phyloP scores from a whole-genome alignment of 75 land plant genomes.

The Isoetes taiwanensis region DNA sequence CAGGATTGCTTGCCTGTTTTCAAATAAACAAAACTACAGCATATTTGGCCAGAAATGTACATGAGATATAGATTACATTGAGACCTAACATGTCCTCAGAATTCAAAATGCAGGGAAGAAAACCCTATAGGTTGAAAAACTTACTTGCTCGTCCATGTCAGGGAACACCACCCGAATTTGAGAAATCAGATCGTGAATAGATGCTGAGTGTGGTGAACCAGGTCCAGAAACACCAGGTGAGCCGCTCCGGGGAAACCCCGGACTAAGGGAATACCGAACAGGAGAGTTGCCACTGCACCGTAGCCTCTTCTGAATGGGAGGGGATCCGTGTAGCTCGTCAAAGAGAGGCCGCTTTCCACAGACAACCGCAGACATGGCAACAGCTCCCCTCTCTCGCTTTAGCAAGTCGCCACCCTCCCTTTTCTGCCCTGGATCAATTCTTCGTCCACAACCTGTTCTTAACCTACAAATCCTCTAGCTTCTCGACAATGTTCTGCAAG shows the following conservation, averaged over 20 bases:
- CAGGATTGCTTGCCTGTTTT: too few relatives aligned
- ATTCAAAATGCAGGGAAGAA: not conserved
- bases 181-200: not conserved
- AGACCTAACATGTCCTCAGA: not conserved
- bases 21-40: too few relatives aligned
- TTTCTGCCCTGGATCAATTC: too few relatives aligned
- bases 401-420: too few relatives aligned
- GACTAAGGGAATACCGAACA: conserved; percentile 13
- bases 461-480: too few relatives aligned
- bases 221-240: conserved; percentile 7
- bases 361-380: conserved; percentile 87
- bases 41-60: too few relatives aligned
- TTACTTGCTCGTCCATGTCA: conserved; percentile 54
- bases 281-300: conserved; percentile 40
- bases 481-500: too few relatives aligned
- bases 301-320: conserved; percentile 42
- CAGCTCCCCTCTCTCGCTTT: too few relatives aligned
- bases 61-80: not conserved
- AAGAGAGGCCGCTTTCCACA: conserved; percentile 81
- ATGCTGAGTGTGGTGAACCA: not conserved
- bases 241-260: conserved; percentile 15
- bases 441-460: too few relatives aligned
- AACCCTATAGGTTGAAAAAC: not conserved
- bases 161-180: conserved; percentile 45
- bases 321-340: conserved; percentile 43